Base-by-base conservation (phyloP, 805 yeast genomes). In the Cyberlindnera japonica region DNA sequence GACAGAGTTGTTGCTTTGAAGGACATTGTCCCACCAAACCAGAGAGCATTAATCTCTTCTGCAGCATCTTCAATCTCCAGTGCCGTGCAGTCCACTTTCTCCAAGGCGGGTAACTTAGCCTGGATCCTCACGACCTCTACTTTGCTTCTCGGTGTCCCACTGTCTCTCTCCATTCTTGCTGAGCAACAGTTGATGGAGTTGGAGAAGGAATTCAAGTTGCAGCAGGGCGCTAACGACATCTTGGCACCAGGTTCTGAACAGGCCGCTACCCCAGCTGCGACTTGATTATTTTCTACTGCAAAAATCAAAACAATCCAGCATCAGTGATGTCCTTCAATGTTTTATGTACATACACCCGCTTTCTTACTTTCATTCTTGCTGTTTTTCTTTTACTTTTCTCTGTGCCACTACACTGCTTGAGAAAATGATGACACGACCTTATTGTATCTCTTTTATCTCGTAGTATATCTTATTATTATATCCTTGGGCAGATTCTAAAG, bases 181-280 rank as follows among this genome's bases (percentile, higher is more conserved):
- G 97, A 91, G 70, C 95, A 89, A 62, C 97, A 91, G 71, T 76
- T 90, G 63, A 79, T 82, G 61, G 97, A 90, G 69, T 76, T 87
- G 82, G 97, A 90, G 72, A 88, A 85, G 71, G 93, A 89, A 61
- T 81, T 88, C 74, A 79, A 83, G 43, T 68, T 83, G 58, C 91
- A 83, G 64, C 83, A 81, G 63, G 81, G 83, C 47, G 83, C 89
- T 19, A 81, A 77, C 57, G 89, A 81, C 44, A 75, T 83, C 33
- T 67, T 84, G 55, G 83, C 88, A 31, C 80, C 83, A 47, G 84
- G 85, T 47, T 73, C 80, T 30, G 77, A 71, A 56, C 54, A 59
- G 44, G 47, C 57, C 26, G 57, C 65, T 18, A 56, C 56, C 26
- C 58, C 62, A 47, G 57, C 56, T 27, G 55, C 64, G 20, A 51